Evolutionary conservation across 2,329 filamentous ascomycete genomes (phyloP).

Genomic region (Fusarium caatingaense): DNA sequence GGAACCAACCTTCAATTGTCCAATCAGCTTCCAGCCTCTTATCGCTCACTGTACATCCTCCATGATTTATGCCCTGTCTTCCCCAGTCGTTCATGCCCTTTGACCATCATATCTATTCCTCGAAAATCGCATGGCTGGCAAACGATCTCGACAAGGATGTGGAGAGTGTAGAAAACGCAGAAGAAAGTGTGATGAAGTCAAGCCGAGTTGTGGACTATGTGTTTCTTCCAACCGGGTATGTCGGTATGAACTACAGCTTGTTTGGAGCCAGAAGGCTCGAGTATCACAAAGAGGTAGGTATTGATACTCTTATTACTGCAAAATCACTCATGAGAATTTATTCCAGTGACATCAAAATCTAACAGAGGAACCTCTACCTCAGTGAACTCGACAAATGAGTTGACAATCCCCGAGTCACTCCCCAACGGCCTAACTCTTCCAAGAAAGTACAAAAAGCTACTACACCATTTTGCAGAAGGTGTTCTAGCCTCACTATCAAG

Average conservation of each 20-base stretch:
- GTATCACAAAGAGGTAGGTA: not conserved
- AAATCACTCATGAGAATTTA: too few relatives aligned
- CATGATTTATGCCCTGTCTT: not conserved
- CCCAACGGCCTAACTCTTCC: slow-evolving; percentile 43
- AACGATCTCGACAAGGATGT: slow-evolving; percentile 45
- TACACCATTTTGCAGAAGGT: slow-evolving; percentile 44
- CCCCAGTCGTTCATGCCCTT: not conserved
- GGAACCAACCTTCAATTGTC: not conserved
- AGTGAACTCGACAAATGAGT: not conserved
- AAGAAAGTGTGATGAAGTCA: slow-evolving; percentile 46
- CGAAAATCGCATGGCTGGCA: slow-evolving; percentile 33
- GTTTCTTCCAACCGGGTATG: slow-evolving; percentile 29
- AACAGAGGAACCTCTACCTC: too few relatives aligned
- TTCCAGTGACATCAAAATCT: too few relatives aligned
- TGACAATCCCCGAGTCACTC: slow-evolving; percentile 27
- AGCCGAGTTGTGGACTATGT: slow-evolving; percentile 44
- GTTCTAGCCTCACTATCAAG: slow-evolving; percentile 45
- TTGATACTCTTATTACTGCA: too few relatives aligned
- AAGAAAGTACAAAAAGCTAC: slow-evolving; percentile 35
- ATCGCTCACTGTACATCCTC: not conserved
- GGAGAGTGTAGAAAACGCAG: slow-evolving; percentile 46
- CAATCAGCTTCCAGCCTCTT: slow-evolving; percentile 5
- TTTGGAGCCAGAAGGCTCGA: slow-evolving; percentile 37
- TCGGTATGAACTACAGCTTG: slow-evolving; percentile 41
- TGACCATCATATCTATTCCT: not conserved